Percentiles rank a stretch among this genome's conserved stretches.
These are phyloP conservation scores for Cercophora newfieldiana DNA, from an alignment of 495 filamentous ascomycete species.

Conservation along the genomic window DNA sequence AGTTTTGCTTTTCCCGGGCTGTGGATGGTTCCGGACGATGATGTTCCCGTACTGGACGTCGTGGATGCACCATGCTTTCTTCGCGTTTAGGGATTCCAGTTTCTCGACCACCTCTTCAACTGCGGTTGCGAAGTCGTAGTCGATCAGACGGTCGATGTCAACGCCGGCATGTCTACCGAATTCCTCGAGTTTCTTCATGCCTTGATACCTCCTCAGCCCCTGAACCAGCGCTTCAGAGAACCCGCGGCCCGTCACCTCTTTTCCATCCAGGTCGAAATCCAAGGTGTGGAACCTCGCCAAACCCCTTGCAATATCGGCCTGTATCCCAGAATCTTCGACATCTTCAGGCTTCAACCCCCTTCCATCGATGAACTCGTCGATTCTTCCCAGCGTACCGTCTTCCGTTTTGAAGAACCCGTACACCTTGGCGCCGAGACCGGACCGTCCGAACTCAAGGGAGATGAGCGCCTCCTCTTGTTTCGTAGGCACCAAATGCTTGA, in stretches of 20 bases:
- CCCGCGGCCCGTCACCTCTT: slow-evolving; percentile 18
- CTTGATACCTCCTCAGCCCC: slow-evolving; percentile 27
- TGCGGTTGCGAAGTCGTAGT: slow-evolving; percentile 30
- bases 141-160: slow-evolving; percentile 29
- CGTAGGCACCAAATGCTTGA: slow-evolving; percentile 30
- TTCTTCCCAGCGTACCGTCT: slow-evolving; percentile 32
- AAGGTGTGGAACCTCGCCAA: slow-evolving; percentile 28
- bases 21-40: slow-evolving; percentile 30
- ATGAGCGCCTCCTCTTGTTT: slow-evolving; percentile 34
- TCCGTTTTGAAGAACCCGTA: slow-evolving; percentile 34
- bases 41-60: slow-evolving; percentile 38
- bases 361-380: slow-evolving; percentile 36
- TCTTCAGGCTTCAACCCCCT: slow-evolving; percentile 33
- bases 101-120: slow-evolving; percentile 24
- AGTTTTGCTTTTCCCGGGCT: slow-evolving; percentile 31
- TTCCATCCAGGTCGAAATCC: slow-evolving; percentile 24
- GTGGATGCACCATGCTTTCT: slow-evolving; percentile 37
- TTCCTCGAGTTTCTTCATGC: slow-evolving; percentile 31
- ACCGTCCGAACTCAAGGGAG: slow-evolving; percentile 32
- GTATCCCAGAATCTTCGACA: slow-evolving; percentile 32
- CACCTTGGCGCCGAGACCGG: slow-evolving; percentile 33
- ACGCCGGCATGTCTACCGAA: slow-evolving; percentile 33
- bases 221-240: slow-evolving; percentile 27
- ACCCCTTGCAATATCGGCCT: slow-evolving; percentile 34
- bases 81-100: slow-evolving; percentile 29